Evolutionary conservation across 176 grass and related monocot genomes (phyloP).

Genomic region (Raddia guianensis): DNA sequence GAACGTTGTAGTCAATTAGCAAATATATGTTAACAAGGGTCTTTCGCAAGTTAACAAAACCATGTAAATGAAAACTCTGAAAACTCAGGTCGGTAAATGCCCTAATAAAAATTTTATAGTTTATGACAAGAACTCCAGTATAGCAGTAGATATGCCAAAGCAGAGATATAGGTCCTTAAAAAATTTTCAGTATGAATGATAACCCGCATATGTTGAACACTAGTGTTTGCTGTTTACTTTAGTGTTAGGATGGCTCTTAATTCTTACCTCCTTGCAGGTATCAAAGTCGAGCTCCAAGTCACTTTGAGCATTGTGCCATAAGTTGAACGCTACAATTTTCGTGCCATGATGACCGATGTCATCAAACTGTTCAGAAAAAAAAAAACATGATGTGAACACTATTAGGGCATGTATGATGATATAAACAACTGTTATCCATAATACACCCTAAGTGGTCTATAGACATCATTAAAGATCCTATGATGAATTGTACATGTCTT

Average conservation of each 20-base stretch:
- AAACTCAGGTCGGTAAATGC: too few relatives aligned
- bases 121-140: conserved; percentile 2
- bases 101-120: neutral
- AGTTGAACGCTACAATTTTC: conserved; percentile 59
- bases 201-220: neutral
- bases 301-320: conserved; percentile 37
- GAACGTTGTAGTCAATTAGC: too few relatives aligned
- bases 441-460: too few relatives aligned
- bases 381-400: neutral
- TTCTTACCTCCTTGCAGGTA: conserved; percentile 43
- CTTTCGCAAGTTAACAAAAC: too few relatives aligned
- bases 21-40: too few relatives aligned
- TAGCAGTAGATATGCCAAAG: neutral
- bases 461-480: too few relatives aligned
- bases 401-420: too few relatives aligned
- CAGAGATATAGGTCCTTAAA: neutral
- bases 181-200: neutral
- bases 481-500: too few relatives aligned
- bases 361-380: conserved; percentile 48
- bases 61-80: too few relatives aligned
- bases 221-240: too few relatives aligned
- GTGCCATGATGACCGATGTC: conserved; percentile 58
- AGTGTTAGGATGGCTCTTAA: too few relatives aligned
- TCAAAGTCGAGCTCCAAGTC: conserved; percentile 56
- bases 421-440: too few relatives aligned